Base-by-base conservation (phyloP, 2,329 filamentous ascomycete genomes). In the Mycosphaerella arachidis region DNA sequence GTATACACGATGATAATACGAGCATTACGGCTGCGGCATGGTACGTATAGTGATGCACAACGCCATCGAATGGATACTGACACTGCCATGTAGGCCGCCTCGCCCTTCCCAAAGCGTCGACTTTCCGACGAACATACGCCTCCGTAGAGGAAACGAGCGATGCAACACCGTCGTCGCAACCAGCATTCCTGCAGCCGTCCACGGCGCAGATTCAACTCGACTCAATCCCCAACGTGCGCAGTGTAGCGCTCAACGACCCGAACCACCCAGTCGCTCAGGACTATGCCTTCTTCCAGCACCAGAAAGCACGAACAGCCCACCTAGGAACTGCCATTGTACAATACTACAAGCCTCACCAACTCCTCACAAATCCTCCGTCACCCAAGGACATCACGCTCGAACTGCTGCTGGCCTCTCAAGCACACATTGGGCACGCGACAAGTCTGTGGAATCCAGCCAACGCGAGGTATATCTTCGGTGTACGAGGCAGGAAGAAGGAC, bases 401-500 rank as follows among this genome's bases (percentile, higher is more conserved):
- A 79, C 83, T 96, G 63, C 85, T 52, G 63, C 87, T 96, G 81
- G 90, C 92, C 50, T 86, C 88, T 33, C 91, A 96, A 77, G 86
- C 86, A 57, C 92, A 96, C 77, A 86, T 97, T 75, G 94, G 94
- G 64, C 94, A 99, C 78, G 85, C 90, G 70, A 93, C 89, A 0
- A 90, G 90, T 63, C 83, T 92, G 53, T 99, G 94, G 94, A 96
- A 99, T 77, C 92, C 94, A 10, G 87, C 86, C 55, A 99, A 97
- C 78, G 88, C 92, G 65, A 85, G 90, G 67, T 97, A 97, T 78
- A 97, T 99, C 73, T 92, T 90, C 74, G 94, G 94, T 68, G 85
- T 96, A 63, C 84, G 94, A 48, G 84, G 94, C 67, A 91, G 89
- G 16, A 87, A 96, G 62, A 93, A 97, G 77, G 61, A 63, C 33